Evolutionary conservation across 352 stramenopile genomes (phyloP), one percentile per base, ranked within the genome.

Genomic region (Globisporangium megalacanthum): DNA sequence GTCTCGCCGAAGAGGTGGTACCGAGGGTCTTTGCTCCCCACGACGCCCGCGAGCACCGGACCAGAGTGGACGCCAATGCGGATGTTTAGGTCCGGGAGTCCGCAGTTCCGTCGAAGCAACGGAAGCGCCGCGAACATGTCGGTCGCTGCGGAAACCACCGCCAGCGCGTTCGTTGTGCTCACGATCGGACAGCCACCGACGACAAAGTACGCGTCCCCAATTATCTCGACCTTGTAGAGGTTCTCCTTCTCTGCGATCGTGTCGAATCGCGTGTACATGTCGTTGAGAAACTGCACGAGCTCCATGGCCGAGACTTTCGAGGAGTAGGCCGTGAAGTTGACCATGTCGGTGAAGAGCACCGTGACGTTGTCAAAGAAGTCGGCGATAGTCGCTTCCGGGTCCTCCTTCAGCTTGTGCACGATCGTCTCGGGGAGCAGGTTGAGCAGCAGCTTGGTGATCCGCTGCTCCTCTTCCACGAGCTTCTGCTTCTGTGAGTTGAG

Each of bases 141-240:
- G 44, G 72, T 83, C 31, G 85, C 88, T 6, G 84, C 79, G 37
- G 80, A 83, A 54, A 92, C 84, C 1, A 89, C 83, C 2, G 79
- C 71, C 14, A 89, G 55, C 2, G 79, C 92, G 67, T 81, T 92
- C 64, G 74, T 81, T 13, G 56, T 60, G 53, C 64, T 84, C 41
- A 77, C 83, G 31, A 79, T 88, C 48, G 72, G 82, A 60, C 70
- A 93, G 22, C 69, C 77, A 29, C 75, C 80, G 39, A 81, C 88
- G 20, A 96, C 85, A 52, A 89, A 87, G 64, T 96, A 96, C 10
- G 87, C 86, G 60, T 94, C 79, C 19, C 83, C 88, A 20, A 97
- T 91, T 55, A 93, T 96, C 63, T 97, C 86, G 8, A 96, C 83
- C 61, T 96, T 96, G 72, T 96, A 91, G 3, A 96, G 72, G 41